A percentile compares a stretch with the other conserved stretches of the same genome.
phyloP scores from a whole-genome alignment of 2,329 filamentous ascomycete genomes.

The Hypoxylon sp. region DNA sequence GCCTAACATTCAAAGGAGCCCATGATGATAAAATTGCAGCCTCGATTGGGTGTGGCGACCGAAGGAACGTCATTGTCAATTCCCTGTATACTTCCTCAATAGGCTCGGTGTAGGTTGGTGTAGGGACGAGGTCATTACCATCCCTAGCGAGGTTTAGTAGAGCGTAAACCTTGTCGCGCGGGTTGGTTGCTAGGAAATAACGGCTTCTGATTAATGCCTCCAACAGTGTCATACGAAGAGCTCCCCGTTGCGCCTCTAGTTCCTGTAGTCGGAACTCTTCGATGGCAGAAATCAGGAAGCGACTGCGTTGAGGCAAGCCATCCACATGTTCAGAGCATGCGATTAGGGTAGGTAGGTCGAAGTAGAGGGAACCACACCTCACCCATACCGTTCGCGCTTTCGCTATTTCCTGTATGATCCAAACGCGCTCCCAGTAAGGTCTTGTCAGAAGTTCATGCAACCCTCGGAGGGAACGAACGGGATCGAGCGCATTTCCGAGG shows the following conservation, averaged over 20 bases:
- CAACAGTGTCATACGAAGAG: slow-evolving; percentile 20
- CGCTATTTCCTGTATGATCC: slow-evolving; percentile 31
- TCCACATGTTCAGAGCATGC: slow-evolving; percentile 16
- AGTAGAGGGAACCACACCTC: slow-evolving; percentile 15
- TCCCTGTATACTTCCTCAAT: slow-evolving; percentile 19
- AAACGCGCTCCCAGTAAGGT: slow-evolving; percentile 31
- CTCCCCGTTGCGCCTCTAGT: slow-evolving; percentile 8
- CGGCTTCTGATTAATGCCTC: slow-evolving; percentile 25
- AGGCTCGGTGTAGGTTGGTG: slow-evolving; percentile 16
- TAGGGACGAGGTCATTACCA: slow-evolving; percentile 23
- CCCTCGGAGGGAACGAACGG: slow-evolving; percentile 12
- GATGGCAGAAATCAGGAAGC: slow-evolving; percentile 15
- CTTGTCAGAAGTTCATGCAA: slow-evolving; percentile 17
- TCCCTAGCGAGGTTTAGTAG: slow-evolving; percentile 21
- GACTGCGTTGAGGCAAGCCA: slow-evolving; percentile 11
- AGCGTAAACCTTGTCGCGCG: slow-evolving; percentile 29
- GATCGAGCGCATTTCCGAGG: not conserved
- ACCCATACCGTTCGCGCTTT: slow-evolving; percentile 12
- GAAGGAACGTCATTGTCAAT: slow-evolving; percentile 12
- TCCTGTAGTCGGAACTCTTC: slow-evolving; percentile 24
- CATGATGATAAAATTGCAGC: slow-evolving; percentile 12
- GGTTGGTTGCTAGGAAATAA: slow-evolving; percentile 21
- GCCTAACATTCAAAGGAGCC: slow-evolving; percentile 6
- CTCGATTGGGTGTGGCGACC: slow-evolving; percentile 20
- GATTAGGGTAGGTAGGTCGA: slow-evolving; percentile 13